Evolutionary conservation across 108 stramenopile genomes (phyloP).

Genomic region (Nitzschia inconspicua): DNA sequence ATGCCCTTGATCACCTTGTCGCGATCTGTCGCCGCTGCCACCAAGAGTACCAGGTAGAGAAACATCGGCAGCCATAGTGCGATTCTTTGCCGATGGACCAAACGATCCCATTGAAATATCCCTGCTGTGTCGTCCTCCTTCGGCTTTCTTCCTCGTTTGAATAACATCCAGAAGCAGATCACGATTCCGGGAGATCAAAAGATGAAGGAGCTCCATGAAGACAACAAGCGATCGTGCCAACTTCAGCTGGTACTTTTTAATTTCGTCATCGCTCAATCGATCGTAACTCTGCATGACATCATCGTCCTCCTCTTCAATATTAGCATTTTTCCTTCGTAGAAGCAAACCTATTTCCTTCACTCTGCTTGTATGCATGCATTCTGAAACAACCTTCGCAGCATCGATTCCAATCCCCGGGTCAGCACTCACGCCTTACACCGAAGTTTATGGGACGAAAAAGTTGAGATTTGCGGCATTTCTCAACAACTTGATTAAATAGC

Average conservation of each 20-base stretch:
- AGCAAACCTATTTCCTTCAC: conserved; percentile 79
- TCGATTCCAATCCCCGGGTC: conserved; percentile 81
- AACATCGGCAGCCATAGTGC: background rate
- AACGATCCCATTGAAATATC: conserved; percentile 16
- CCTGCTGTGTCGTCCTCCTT: background rate
- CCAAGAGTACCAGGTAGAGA: background rate
- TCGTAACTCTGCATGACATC: conserved; percentile 49
- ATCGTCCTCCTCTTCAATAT: conserved; percentile 36
- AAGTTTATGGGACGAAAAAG: background rate
- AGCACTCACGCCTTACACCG: conserved; percentile 28
- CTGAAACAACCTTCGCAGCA: conserved; percentile 79
- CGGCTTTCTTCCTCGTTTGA: conserved; percentile 54
- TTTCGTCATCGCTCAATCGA: conserved; percentile 61
- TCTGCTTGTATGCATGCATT: conserved; percentile 80
- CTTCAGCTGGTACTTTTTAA: conserved; percentile 61
- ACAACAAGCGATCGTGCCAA: conserved; percentile 74
- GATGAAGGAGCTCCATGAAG: conserved; percentile 81
- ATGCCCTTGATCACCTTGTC: background rate
- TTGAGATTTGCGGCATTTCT: background rate
- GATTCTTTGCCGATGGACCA: background rate
- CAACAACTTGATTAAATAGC: background rate
- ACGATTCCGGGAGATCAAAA: conserved; percentile 79
- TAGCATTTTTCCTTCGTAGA: conserved; percentile 49
- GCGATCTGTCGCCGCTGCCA: conserved; percentile 7
- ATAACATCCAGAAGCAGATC: conserved; percentile 69